Evolutionary conservation across 2,329 filamentous ascomycete genomes (phyloP).

Genomic region (Penicillium sp.): DNA sequence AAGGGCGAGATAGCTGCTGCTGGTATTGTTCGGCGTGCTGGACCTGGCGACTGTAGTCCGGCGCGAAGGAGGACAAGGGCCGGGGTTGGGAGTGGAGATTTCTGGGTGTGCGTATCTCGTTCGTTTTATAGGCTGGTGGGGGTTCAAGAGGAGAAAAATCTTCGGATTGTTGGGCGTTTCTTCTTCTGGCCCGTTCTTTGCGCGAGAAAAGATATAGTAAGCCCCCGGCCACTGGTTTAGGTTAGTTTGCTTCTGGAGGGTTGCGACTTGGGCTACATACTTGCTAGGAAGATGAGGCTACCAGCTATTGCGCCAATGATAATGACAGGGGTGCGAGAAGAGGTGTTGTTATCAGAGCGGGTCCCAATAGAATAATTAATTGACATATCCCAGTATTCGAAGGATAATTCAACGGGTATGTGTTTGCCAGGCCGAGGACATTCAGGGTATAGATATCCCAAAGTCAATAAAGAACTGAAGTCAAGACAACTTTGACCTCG

Average conservation of each 20-base stretch:
- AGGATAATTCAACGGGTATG: background rate
- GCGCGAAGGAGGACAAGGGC: constrained; percentile 26
- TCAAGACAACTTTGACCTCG: background rate
- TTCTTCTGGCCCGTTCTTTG: constrained; percentile 24
- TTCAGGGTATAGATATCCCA: background rate
- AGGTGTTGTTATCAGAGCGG: background rate
- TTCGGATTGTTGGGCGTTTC: constrained; percentile 14
- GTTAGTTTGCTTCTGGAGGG: constrained; percentile 6
- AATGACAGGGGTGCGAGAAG: constrained; percentile 3
- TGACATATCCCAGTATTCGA: constrained; percentile 1
- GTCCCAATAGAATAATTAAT: background rate
- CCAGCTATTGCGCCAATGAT: constrained; percentile 6
- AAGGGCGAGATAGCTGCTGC: constrained; percentile 16
- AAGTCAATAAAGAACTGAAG: background rate
- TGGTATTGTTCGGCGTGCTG: constrained; percentile 8
- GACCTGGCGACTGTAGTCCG: constrained; percentile 19
- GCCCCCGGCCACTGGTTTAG: constrained; percentile 18
- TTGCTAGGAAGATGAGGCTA: constrained; percentile 6
- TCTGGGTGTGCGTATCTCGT: constrained; percentile 6
- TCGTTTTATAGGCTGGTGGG: constrained; percentile 19
- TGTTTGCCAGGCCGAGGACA: background rate
- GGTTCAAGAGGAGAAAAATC: constrained; percentile 8
- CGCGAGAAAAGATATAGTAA: constrained; percentile 23
- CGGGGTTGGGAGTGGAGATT: constrained; percentile 21
- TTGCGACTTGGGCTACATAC: constrained; percentile 10